Percentiles rank a stretch among this genome's conserved stretches.
phyloP scores from a whole-genome alignment of 1,284 basidiomycete genomes.

The Melampsora occidentalis region DNA sequence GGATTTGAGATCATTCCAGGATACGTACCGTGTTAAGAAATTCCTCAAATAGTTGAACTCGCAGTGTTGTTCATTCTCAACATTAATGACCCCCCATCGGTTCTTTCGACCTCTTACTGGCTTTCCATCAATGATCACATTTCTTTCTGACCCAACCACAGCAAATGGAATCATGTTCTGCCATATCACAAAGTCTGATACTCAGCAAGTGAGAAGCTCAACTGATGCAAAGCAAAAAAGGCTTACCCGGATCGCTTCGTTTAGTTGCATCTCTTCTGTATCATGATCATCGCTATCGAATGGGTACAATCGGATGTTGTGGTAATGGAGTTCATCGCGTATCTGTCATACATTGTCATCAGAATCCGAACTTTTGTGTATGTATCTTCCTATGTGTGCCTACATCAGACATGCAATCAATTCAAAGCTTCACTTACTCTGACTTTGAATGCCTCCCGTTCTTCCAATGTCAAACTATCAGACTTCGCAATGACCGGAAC shows the following conservation, averaged over 20 bases:
- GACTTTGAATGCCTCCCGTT: constrained; percentile 87
- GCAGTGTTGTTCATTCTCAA: constrained; percentile 94
- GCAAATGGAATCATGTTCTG: constrained; percentile 94
- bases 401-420: neutral
- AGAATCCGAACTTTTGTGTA: neutral
- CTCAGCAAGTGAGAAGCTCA: constrained; percentile 8
- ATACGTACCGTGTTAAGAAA: constrained; percentile 77
- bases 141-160: constrained; percentile 89
- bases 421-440: constrained; percentile 60
- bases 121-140: constrained; percentile 91
- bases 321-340: constrained; percentile 83
- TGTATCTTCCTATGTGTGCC: neutral
- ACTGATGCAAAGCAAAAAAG: constrained; percentile 21
- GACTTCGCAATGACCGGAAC: constrained; percentile 98
- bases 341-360: constrained; percentile 61
- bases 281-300: constrained; percentile 96
- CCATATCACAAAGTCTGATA: constrained; percentile 8
- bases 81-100: constrained; percentile 96
- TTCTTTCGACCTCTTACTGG: constrained; percentile 93
- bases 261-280: constrained; percentile 77
- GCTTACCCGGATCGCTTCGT: constrained; percentile 81
- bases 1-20: neutral
- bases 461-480: constrained; percentile 90
- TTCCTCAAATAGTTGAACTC: constrained; percentile 96
- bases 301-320: constrained; percentile 92